A percentile compares a stretch with the other conserved stretches of the same genome.
These are phyloP conservation scores for Hypsizygus marmoreus DNA, from an alignment of 768 basidiomycete genomes.

Conservation along the genomic window DNA sequence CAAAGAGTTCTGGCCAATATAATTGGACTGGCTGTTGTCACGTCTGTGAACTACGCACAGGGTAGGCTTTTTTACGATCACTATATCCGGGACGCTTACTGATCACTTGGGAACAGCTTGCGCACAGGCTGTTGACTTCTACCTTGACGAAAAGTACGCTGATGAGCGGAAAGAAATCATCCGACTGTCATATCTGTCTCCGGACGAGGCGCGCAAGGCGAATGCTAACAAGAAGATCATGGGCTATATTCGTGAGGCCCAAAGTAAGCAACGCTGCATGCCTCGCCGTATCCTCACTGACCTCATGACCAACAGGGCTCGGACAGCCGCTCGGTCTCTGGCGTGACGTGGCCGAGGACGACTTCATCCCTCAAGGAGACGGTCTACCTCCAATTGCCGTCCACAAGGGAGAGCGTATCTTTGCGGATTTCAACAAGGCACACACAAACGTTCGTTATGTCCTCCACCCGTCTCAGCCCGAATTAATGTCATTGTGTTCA, in stretches of 20 bases:
- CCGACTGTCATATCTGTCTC: conserved; percentile 14
- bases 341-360: conserved; percentile 13
- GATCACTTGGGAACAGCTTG: conserved; percentile 14
- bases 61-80: conserved; percentile 12
- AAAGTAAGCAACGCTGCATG: conserved; percentile 17
- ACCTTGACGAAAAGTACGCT: conserved; percentile 19
- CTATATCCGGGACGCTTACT: not conserved
- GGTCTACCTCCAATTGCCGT: conserved; percentile 11
- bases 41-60: conserved; percentile 23
- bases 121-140: conserved; percentile 26
- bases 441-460: conserved; percentile 17
- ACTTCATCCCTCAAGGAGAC: conserved; percentile 11
- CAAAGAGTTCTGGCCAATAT: conserved; percentile 18
- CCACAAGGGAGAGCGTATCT: conserved; percentile 19
- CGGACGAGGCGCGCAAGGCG: conserved; percentile 8
- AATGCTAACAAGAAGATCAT: conserved; percentile 18
- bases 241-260: conserved; percentile 28
- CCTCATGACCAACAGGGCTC: conserved; percentile 11
- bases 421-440: conserved; percentile 12
- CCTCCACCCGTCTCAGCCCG: not conserved
- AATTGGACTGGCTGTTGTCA: conserved; percentile 19
- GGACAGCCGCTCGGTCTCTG: conserved; percentile 17
- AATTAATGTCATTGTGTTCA: not conserved
- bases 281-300: not conserved
- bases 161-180: conserved; percentile 21